Conservation (phyloP, 768 basidiomycete species). For the Auricularia cornea region DNA sequence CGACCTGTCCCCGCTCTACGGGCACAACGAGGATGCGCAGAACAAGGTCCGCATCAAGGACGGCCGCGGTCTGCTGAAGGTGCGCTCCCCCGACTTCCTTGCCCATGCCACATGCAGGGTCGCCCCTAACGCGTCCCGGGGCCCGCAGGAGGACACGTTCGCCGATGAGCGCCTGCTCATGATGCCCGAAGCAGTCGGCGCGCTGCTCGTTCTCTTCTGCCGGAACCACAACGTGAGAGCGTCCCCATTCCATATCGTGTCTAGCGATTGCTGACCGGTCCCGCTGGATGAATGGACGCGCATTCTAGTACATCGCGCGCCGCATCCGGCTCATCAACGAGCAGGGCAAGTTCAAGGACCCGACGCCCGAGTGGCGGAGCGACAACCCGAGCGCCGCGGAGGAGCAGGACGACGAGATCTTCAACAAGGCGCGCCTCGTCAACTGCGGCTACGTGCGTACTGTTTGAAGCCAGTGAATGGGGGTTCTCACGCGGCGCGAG, state of each 20-base stretch:
- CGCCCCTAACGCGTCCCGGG: not conserved
- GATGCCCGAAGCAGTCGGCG: conserved; percentile 67
- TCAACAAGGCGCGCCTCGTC: conserved; percentile 20
- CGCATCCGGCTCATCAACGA: conserved; percentile 79
- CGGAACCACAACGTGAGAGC: conserved; percentile 58
- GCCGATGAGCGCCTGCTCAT: conserved; percentile 71
- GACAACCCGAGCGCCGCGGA: conserved; percentile 15
- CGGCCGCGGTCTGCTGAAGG: conserved; percentile 42
- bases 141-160: conserved; percentile 60
- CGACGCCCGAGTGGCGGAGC: conserved; percentile 31
- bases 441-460: not conserved
- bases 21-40: conserved; percentile 55
- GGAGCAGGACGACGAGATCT: conserved; percentile 23
- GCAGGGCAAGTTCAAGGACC: conserved; percentile 52
- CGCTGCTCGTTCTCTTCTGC: conserved; percentile 69
- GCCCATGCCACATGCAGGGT: not conserved
- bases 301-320: conserved; percentile 63
- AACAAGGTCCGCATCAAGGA: conserved; percentile 42
- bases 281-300: not conserved
- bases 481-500: conserved; percentile 71
- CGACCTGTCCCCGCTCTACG: conserved; percentile 78
- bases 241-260: too few relatives aligned
- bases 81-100: not conserved
- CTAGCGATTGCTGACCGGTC: conserved; percentile 15
- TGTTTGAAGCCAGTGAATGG: conserved; percentile 31